Evolutionary conservation across 2,329 filamentous ascomycete genomes (phyloP).

Genomic region (Alternaria longipes): DNA sequence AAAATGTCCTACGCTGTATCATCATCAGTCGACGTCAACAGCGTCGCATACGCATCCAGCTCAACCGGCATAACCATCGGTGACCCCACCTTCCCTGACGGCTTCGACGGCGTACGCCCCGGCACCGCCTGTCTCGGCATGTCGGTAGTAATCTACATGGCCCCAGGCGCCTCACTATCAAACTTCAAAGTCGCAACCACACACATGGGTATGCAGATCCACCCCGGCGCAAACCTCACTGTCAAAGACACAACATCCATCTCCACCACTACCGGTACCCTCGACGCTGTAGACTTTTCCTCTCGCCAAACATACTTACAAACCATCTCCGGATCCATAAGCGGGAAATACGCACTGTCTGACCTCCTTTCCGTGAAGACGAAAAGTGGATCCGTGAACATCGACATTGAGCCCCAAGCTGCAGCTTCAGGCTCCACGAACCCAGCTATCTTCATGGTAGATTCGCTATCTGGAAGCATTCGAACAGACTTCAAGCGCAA

Average conservation of each 20-base stretch:
- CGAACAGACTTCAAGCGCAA: constrained; percentile 47
- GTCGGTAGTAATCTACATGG: constrained; percentile 50
- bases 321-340: constrained; percentile 53
- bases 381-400: constrained; percentile 53
- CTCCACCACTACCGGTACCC: constrained; percentile 46
- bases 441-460: constrained; percentile 51
- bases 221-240: constrained; percentile 41
- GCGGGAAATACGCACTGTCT: constrained; percentile 52
- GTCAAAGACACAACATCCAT: constrained; percentile 47
- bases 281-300: constrained; percentile 45
- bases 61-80: constrained; percentile 38
- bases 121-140: constrained; percentile 51
- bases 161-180: constrained; percentile 42
- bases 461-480: constrained; percentile 51
- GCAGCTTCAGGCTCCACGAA: constrained; percentile 35
- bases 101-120: constrained; percentile 34
- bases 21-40: constrained; percentile 39
- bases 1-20: constrained; percentile 52
- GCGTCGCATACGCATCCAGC: constrained; percentile 40
- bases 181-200: constrained; percentile 47
- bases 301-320: constrained; percentile 53
- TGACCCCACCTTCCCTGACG: constrained; percentile 34
- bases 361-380: constrained; percentile 54
- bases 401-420: constrained; percentile 52
- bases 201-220: constrained; percentile 52